A percentile compares a stretch with the other conserved stretches of the same genome.
Conservation (phyloP, 495 filamentous ascomycete genomes). For the Tirmania nivea region DNA sequence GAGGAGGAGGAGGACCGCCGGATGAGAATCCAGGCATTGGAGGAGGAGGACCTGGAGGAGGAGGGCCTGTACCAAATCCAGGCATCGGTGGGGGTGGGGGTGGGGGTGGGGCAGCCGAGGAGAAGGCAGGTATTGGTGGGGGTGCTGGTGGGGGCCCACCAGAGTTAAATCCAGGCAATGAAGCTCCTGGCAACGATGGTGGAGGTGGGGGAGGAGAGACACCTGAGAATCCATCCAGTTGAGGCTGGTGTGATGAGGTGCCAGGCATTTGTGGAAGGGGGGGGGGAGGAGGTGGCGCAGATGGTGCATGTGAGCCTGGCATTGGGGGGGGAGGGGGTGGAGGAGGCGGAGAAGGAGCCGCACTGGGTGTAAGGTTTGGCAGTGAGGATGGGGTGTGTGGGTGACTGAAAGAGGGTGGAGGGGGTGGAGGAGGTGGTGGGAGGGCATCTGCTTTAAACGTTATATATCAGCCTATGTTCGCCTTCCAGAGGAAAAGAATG, state of each 20-base stretch:
- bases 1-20: conserved; percentile 47
- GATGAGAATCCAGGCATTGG: conserved; percentile 20
- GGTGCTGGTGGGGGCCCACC: conserved; percentile 15
- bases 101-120: conserved; percentile 4
- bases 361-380: conserved; percentile 19
- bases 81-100: conserved; percentile 19
- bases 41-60: conserved; percentile 28
- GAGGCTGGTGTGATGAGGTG: neutral
- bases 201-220: conserved; percentile 1
- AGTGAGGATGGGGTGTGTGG: conserved; percentile 14
- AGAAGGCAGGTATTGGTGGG: conserved; percentile 1
- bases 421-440: conserved; percentile 12
- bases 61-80: conserved; percentile 17
- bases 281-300: conserved; percentile 17
- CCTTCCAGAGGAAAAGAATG: neutral
- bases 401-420: conserved; percentile 21
- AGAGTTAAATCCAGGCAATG: conserved; percentile 16
- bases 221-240: conserved; percentile 21
- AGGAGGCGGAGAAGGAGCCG: conserved; percentile 18
- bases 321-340: conserved; percentile 19
- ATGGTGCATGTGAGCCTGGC: conserved; percentile 17
- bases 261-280: conserved; percentile 3
- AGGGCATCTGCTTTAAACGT: neutral
- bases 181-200: conserved; percentile 20
- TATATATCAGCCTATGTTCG: too few relatives aligned